phyloP scores from a whole-genome alignment of 106 monocot genomes.

The Dendrobium chrysotoxum region DNA sequence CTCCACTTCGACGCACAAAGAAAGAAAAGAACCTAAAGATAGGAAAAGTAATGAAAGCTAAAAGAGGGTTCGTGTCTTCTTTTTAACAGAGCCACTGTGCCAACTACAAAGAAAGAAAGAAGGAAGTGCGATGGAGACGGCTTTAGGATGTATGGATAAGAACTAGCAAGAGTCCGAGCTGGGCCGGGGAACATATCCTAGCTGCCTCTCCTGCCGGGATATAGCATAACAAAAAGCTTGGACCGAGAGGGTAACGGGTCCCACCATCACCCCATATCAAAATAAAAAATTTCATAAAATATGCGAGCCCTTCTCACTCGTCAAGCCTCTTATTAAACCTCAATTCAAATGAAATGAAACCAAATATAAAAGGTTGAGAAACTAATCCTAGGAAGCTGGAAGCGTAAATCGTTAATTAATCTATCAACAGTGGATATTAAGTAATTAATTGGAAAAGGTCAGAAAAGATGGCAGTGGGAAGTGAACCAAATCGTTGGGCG shows the following conservation, averaged over 20 bases:
- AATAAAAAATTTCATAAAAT: too few species aligned
- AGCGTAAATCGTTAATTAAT: too few species aligned
- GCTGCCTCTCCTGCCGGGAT: not conserved
- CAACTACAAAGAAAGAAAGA: conserved; percentile 5
- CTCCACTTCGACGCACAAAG: not conserved
- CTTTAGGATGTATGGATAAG: too few species aligned
- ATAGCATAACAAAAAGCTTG: not conserved
- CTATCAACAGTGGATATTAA: too few species aligned
- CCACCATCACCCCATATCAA: not conserved
- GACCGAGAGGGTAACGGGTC: not conserved
- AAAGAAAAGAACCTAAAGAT: not conserved
- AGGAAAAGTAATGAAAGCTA: conserved; percentile 1
- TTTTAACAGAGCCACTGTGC: not conserved
- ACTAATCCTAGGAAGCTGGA: not conserved
- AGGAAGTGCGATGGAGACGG: too few species aligned
- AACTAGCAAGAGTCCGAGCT: not conserved
- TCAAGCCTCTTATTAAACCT: not conserved
- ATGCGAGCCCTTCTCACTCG: too few species aligned
- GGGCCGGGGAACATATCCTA: not conserved
- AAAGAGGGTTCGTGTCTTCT: not conserved
- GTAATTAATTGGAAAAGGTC: too few species aligned
- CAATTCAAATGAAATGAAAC: not conserved
- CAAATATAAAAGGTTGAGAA: not conserved
- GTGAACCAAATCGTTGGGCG: not conserved
- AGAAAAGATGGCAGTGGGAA: too few species aligned